These are phyloP conservation scores for Chaetomiaceae sp. DNA, from an alignment of 2,329 filamentous ascomycete genomes.

Conservation along the genomic window DNA sequence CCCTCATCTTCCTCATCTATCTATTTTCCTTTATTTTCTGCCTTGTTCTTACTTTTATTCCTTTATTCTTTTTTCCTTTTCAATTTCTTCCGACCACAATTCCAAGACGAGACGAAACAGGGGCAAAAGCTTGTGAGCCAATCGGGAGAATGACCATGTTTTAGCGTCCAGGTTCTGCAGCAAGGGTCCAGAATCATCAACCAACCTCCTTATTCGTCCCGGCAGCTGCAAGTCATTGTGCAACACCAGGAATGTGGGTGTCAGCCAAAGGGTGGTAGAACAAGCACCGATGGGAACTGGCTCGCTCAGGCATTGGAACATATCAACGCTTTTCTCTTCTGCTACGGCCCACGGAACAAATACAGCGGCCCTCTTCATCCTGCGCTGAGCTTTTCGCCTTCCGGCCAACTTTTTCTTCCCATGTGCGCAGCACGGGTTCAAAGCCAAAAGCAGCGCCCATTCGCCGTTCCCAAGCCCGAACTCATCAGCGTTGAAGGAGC, in stretches of 20 bases:
- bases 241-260: background rate
- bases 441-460: background rate
- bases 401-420: background rate
- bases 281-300: no score
- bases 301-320: no score
- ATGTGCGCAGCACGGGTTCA: background rate
- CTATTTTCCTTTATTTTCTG: background rate
- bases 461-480: background rate
- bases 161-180: background rate
- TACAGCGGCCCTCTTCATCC: background rate
- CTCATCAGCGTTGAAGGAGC: background rate
- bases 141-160: no score
- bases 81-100: no score
- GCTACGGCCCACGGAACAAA: background rate
- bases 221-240: background rate
- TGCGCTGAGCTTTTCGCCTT: background rate
- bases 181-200: background rate
- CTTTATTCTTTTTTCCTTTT: no score
- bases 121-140: conserved; percentile 4
- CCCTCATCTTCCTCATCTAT: no score
- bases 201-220: background rate
- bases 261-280: no score
- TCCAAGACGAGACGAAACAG: conserved; percentile 7
- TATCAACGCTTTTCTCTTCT: background rate
- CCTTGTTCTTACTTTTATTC: no score